Base-by-base conservation (phyloP, 495 filamentous ascomycete species). In the Aspergillus ostianus region DNA sequence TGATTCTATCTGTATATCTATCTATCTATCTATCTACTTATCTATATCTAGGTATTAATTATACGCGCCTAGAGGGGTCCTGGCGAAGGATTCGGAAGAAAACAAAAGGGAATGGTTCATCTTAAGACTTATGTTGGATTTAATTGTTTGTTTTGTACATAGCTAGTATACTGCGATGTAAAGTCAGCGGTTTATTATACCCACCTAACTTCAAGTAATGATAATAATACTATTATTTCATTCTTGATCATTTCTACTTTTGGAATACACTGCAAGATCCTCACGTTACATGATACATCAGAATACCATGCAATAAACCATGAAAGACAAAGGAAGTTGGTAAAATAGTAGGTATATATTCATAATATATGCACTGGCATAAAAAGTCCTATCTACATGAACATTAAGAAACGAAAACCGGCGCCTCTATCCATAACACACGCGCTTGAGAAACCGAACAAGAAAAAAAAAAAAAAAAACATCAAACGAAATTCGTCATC, bases 351-450 rank as follows among this genome's bases (percentile, higher is more conserved):
- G 36, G 36, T 41, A 41, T 41, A 41, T 41, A 51, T 57, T 51
- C 55, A 57, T 57, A 23, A 47, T 59, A 32, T 48, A 26, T 48
- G 41, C 54, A 30, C 19, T 20, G 45, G 26, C 46, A 46, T 45
- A 56, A 23, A 32, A 56, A 29, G 45, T 47, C 45, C 19, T n/a
- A 48, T 56, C 54, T 29, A 46, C 18, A 59, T 36, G 51, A 52
- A 26, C 30, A 53, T 54, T 54, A 30, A 60, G 48, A n/a, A 48
- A 44, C 63, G 48, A 64, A 56, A 61, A 60, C 73, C 71, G 67
- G 73, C 73, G 74, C 73, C 73, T 77, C 70, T 76, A 77, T 71
- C 64, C 13, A 1, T 2, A 17, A 63, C 48, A 46, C 64, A 73
- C 64, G 60, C 73, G 74, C 74, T 77, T 63, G 57, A 69, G 64